Evolutionary conservation across 345 rosid genomes (phyloP), one percentile per base, ranked within the genome.

Genomic region (Abelmoschus esculentus): DNA sequence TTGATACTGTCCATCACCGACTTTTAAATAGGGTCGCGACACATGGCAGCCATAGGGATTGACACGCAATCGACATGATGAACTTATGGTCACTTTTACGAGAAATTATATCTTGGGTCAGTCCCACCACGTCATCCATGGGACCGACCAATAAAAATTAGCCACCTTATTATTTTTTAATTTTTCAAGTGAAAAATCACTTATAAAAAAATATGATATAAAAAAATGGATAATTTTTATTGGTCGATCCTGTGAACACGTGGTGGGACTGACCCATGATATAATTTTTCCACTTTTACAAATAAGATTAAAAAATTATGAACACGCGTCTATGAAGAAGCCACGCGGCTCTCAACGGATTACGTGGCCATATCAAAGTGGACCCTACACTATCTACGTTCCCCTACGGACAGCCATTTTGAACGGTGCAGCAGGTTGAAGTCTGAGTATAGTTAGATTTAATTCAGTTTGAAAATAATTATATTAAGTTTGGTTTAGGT

Each of bases 21-120:
- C 73, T 36, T 2, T 11, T 15, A n/a, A 61, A 19, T 38, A 5
- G 5, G 28, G 32, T 3, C 44, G n/a, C 34, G 73, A 57, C 53
- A 72, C 54, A 44, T 72, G 76, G 53, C 76, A 28, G 0, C 28
- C 65, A 8, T 28, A 0, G 1, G 0, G 0, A 8, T 12, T 0
- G 55, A 69, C 80, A 76, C 70, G 67, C 72, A 72, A 17, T 19
- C 3, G 66, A 17, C 32, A 12, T 1, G 5, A 26, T 68, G 73
- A 70, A 55, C 54, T 76, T 40, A 26, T 54, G n/a, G n/a, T 42
- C 53, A 22, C 32, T 0, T 58, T 22, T 22, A 1, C 26, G 3
- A 17, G 3, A 4, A 50, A 50, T n/a, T n/a, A n/a, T n/a, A n/a
- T n/a, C n/a, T n/a, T n/a, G n/a, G n/a, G n/a, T n/a, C n/a, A n/a